Percentiles rank a stretch among this genome's conserved stretches.
phyloP scores from a whole-genome alignment of 805 yeast species.

The Saccharomycopsis vini region DNA sequence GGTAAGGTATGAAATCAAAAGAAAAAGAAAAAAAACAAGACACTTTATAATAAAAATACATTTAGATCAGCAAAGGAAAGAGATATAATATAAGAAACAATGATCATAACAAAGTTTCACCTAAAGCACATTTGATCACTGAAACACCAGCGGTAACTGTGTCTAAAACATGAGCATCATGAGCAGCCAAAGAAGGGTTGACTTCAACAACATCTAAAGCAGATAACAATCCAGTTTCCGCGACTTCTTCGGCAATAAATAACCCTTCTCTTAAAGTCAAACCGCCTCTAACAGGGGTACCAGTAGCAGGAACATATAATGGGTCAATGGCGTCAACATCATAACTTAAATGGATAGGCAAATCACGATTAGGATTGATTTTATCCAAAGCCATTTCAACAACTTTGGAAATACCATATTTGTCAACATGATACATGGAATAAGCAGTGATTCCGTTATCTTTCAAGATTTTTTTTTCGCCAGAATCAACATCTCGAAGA shows the following conservation, averaged over 20 bases:
- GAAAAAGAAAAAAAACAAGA: no score
- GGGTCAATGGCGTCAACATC: constrained; percentile 98
- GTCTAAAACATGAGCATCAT: constrained; percentile 65
- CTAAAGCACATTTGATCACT: constrained; percentile 86
- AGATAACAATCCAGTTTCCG: constrained; percentile 78
- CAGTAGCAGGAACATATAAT: constrained; percentile 89
- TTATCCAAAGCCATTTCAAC: constrained; percentile 82
- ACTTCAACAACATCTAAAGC: constrained; percentile 92
- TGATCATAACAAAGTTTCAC: constrained; percentile 65
- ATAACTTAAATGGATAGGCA: constrained; percentile 83
- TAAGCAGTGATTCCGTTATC: constrained; percentile 72
- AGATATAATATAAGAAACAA: neutral
- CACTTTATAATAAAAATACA: no score
- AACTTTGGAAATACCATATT: constrained; percentile 84
- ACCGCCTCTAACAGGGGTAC: constrained; percentile 97
- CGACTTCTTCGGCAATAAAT: constrained; percentile 84
- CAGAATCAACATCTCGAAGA: constrained; percentile 83
- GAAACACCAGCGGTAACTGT: constrained; percentile 89
- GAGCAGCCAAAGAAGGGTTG: constrained; percentile 80
- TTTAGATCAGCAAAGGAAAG: neutral
- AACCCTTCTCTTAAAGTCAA: constrained; percentile 89
- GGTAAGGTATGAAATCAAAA: no score
- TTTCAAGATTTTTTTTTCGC: constrained; percentile 66
- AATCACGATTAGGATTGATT: constrained; percentile 59
- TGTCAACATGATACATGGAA: constrained; percentile 94